Conservation (phyloP, 176 grass and related monocot species). For the Guadua angustifolia region DNA sequence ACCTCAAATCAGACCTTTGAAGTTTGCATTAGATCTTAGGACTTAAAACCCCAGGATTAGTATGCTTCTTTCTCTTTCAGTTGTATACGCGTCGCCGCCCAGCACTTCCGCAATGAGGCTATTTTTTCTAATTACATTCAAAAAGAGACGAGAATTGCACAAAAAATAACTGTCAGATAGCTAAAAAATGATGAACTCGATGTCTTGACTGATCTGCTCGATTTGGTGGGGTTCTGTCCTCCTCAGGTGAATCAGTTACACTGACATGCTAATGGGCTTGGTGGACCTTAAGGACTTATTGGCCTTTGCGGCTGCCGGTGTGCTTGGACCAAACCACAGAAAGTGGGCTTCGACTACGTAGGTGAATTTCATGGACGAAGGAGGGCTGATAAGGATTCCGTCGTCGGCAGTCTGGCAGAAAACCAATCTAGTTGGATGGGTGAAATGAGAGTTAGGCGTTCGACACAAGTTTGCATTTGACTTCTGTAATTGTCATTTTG, state of each 20-base stretch:
- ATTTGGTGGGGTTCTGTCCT: neutral
- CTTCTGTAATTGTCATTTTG: neutral
- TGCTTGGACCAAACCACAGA: constrained; percentile 19
- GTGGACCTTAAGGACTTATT: neutral
- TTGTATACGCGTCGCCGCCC: neutral
- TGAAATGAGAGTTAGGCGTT: neutral
- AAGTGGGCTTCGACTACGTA: constrained; percentile 34
- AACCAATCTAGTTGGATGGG: neutral
- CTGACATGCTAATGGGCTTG: constrained; percentile 24
- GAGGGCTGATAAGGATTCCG: neutral
- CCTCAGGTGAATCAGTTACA: neutral
- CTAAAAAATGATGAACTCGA: too few species aligned
- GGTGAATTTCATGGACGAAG: neutral
- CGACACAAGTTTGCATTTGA: constrained; percentile 15
- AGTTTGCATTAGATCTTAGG: neutral
- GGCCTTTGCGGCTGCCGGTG: constrained; percentile 1
- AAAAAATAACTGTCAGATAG: too few species aligned
- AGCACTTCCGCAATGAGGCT: too few species aligned
- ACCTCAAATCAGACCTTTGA: neutral
- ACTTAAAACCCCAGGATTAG: neutral
- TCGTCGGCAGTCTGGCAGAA: neutral
- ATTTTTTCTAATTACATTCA: too few species aligned
- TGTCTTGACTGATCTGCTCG: neutral
- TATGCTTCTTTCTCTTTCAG: neutral
- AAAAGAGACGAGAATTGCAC: too few species aligned